phyloP scores from a whole-genome alignment of 352 stramenopile species.

The Aphanomyces astaci region DNA sequence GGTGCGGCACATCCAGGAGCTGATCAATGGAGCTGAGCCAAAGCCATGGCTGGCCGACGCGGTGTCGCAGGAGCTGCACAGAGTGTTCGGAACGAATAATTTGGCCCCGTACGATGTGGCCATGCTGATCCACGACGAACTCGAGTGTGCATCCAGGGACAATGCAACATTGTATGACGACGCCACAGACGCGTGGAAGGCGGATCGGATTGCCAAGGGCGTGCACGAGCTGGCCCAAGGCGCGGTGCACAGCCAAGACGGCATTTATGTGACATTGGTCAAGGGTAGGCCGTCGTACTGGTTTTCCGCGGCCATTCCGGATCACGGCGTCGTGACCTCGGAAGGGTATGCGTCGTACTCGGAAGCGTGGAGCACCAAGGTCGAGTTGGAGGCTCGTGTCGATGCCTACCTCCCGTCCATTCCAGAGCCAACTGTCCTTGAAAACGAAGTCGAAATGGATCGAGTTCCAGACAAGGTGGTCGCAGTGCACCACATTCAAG shows the following conservation, averaged over 20 bases:
- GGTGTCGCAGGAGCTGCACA: background rate
- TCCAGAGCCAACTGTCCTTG: background rate
- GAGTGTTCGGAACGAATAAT: background rate
- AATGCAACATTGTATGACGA: background rate
- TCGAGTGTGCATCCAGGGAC: background rate
- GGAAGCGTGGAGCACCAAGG: constrained; percentile 2
- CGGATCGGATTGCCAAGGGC: background rate
- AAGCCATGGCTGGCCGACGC: background rate
- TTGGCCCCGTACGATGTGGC: background rate
- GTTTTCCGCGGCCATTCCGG: constrained; percentile 12
- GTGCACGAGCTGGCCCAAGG: constrained; percentile 1
- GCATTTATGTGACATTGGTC: constrained; percentile 11
- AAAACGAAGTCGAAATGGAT: background rate
- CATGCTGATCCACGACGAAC: background rate
- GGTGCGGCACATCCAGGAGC: constrained; percentile 4
- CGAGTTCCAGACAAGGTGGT: background rate
- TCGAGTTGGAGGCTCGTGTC: constrained; percentile 7
- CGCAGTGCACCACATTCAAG: background rate
- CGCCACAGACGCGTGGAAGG: background rate
- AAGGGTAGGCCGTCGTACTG: constrained; percentile 16
- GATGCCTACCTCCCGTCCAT: background rate
- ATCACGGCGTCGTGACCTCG: background rate
- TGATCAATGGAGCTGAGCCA: constrained; percentile 11
- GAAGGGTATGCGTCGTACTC: constrained; percentile 10
- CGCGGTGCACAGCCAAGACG: constrained; percentile 6